These are phyloP conservation scores for Plasmodium chabaudi DNA, from an alignment of 169 alveolate species.

Conservation along the genomic window DNA sequence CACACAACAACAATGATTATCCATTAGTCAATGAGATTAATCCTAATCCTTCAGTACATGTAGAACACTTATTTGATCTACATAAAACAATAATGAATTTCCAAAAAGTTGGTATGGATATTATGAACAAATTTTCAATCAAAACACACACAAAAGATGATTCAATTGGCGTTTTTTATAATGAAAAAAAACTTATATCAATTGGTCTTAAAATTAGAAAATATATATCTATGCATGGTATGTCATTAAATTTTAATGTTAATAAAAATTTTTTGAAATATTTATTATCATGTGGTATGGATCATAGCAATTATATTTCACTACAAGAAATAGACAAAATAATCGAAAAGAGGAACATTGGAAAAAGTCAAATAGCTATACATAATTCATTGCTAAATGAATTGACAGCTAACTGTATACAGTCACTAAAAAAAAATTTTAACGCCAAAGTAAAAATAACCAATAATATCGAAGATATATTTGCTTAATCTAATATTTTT, in stretches of 20 bases:
- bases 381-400: slow-evolving; percentile 9
- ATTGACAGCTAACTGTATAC: slow-evolving; percentile 18
- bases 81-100: slow-evolving; percentile 71
- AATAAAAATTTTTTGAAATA: slow-evolving; percentile 34
- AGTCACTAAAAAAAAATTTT: slow-evolving; percentile 53
- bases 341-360: background rate
- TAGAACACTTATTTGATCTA: slow-evolving; percentile 58
- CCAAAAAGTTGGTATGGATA: slow-evolving; percentile 58
- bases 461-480: slow-evolving; percentile 25
- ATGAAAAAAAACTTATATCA: slow-evolving; percentile 76
- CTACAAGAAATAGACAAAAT: slow-evolving; percentile 49
- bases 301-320: slow-evolving; percentile 47
- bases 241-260: slow-evolving; percentile 78
- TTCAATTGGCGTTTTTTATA: slow-evolving; percentile 77
- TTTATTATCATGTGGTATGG: slow-evolving; percentile 81
- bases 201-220: slow-evolving; percentile 78
- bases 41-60: background rate
- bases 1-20: slow-evolving; percentile 5
- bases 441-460: slow-evolving; percentile 37
- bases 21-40: background rate
- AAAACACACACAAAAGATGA: slow-evolving; percentile 64
- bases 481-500: slow-evolving; percentile 8
- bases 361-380: slow-evolving; percentile 13
- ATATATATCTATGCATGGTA: slow-evolving; percentile 82
- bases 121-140: slow-evolving; percentile 29